Percentiles rank a stretch among this genome's conserved stretches.
phyloP scores from a whole-genome alignment of 2,329 filamentous ascomycete species.

The Didymella keratinophila region DNA sequence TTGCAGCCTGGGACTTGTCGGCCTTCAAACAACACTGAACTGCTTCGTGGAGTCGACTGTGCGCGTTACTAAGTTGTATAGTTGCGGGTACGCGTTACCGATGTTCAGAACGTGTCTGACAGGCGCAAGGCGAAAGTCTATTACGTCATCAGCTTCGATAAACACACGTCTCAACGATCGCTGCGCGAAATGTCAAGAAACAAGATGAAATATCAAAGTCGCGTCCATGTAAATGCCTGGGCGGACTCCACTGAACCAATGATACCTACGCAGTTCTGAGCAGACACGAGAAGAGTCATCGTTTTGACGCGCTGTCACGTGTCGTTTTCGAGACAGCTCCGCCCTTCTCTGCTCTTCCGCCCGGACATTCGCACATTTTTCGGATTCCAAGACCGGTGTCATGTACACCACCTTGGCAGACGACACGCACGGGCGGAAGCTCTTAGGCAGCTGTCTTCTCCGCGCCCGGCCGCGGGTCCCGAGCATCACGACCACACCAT shows the following conservation, averaged over 20 bases:
- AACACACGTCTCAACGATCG: not conserved
- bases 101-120: not conserved
- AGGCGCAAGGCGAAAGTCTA: not conserved
- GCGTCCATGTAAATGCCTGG: not conserved
- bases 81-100: not conserved
- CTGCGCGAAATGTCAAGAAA: not conserved
- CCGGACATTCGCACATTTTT: not conserved
- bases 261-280: not conserved
- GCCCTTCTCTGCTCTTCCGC: not conserved
- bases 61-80: not conserved
- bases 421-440: slow-evolving; percentile 5
- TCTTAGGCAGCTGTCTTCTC: not conserved
- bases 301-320: slow-evolving; percentile 8
- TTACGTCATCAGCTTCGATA: slow-evolving; percentile 15
- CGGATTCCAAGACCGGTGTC: not conserved
- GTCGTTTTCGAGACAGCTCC: not conserved
- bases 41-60: not conserved
- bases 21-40: not conserved
- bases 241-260: not conserved
- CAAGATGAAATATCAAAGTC: not conserved
- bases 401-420: slow-evolving; percentile 1
- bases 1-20: not conserved
- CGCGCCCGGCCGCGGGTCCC: not conserved
- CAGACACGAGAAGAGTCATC: not conserved
- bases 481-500: not conserved